Base-by-base conservation (phyloP, 2,329 filamentous ascomycete genomes). In the Rachicladosporium sp. region DNA sequence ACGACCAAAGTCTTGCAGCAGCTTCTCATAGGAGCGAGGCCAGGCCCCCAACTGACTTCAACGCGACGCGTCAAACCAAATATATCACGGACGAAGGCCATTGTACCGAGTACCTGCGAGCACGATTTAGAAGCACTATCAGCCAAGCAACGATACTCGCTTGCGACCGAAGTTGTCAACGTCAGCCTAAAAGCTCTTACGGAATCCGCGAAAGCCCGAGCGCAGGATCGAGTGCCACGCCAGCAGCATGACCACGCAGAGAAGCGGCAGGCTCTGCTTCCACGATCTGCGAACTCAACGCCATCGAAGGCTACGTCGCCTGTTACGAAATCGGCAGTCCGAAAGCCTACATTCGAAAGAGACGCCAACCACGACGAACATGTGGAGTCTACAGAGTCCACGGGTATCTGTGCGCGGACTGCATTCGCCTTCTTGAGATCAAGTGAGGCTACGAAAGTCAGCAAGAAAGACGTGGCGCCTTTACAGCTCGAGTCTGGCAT, bases 91-190 rank as follows among this genome's bases (percentile, higher is more conserved):
- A 13, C 43, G 34, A 21, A 37, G 32, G 7, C 42, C 54, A 43
- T 46, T 52, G 50, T 47, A 58, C 45, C 48, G 67, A 27, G 57
- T 56, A 27, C 6, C 33, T 56, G 58, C 29, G 62, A 64, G 36
- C 60, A 63, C 35, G 41, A 46, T 4, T n/a, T 49, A 1, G 39
- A 38, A 10, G 34, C 42, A n/a, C 57, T 80, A 23, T 63, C 70
- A 3, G 54, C 66, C 4, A 74, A 71, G 49, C 80, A 85, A 42
- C 76, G 71, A 56, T 77, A 76, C 37, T 67, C 74, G 33, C 62
- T 88, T 29, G 82, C 82, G 9, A 85, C 82, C 0, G 74, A 86
- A 45, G 68, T 85, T 29, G 75, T 86, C 51, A 89, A 88, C 55
- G 66, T 68, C 5, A 70, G 78, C 1, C 66, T 88, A 31, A 86